A percentile compares a stretch with the other conserved stretches of the same genome.
Conservation (phyloP, 345 rosid genomes). For the Eucalyptus erythrocorys region DNA sequence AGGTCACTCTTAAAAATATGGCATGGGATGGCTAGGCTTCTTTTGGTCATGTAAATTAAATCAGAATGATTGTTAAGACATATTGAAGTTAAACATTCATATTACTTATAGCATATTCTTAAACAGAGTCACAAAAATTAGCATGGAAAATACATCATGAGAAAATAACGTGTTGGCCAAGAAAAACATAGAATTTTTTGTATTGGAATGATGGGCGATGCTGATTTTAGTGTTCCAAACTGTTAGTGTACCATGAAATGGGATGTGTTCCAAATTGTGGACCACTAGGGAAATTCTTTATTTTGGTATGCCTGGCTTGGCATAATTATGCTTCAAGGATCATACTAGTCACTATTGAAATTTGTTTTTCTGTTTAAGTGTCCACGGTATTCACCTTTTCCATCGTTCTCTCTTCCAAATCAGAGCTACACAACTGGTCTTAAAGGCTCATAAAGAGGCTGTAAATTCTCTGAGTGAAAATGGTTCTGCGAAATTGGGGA, state of each 20-base stretch:
- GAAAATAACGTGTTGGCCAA: background rate
- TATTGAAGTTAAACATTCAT: background rate
- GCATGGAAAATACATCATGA: background rate
- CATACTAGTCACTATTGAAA: background rate
- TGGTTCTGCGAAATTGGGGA: constrained; percentile 76
- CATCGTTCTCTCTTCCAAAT: background rate
- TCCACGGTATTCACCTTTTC: background rate
- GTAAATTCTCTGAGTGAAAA: constrained; percentile 78
- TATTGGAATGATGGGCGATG: background rate
- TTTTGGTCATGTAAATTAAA: background rate
- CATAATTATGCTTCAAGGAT: background rate
- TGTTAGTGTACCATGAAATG: background rate
- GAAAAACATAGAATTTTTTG: background rate
- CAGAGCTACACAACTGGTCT: constrained; percentile 83
- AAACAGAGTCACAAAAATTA: background rate
- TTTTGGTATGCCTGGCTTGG: background rate
- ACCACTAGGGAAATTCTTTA: background rate
- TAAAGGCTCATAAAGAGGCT: constrained; percentile 93
- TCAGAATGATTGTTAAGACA: background rate
- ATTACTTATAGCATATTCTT: background rate
- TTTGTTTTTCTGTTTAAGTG: background rate
- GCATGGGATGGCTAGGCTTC: background rate
- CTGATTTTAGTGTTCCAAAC: background rate
- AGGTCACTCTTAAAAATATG: background rate
- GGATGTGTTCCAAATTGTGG: background rate